phyloP scores from a whole-genome alignment of 441 rosid genomes.

The Jatropha multifida region DNA sequence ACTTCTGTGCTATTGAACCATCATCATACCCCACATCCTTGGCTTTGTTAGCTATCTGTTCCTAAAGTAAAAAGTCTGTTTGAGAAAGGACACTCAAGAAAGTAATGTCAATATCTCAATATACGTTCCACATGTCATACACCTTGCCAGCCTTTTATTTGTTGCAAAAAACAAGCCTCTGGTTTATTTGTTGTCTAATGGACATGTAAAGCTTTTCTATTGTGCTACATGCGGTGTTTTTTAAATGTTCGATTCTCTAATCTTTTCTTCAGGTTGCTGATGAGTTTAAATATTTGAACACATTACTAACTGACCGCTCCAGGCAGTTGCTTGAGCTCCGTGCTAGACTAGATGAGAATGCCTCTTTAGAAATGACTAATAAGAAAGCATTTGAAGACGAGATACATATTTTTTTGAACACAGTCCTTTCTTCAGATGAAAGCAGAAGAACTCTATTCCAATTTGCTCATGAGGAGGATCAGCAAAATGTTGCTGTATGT shows the following conservation, averaged over 20 bases:
- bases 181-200: background rate
- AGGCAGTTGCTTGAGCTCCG: constrained; percentile 70
- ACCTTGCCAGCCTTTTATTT: background rate
- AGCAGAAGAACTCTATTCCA: constrained; percentile 71
- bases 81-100: background rate
- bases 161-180: background rate
- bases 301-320: constrained; percentile 66
- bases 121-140: background rate
- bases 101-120: background rate
- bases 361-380: constrained; percentile 50
- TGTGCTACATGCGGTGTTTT: background rate
- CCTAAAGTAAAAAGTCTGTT: background rate
- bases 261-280: constrained; percentile 59
- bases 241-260: constrained; percentile 4
- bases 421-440: constrained; percentile 80
- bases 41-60: background rate
- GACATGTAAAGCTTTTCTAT: background rate
- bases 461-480: constrained; percentile 73
- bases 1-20: background rate
- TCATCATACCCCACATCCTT: background rate
- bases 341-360: constrained; percentile 65
- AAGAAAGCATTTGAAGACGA: constrained; percentile 85
- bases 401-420: constrained; percentile 54
- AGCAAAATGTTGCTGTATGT: constrained; percentile 88
- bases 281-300: constrained; percentile 75